These are phyloP conservation scores for Ramaria sp. DNA, from an alignment of 768 basidiomycete genomes.

Conservation along the genomic window DNA sequence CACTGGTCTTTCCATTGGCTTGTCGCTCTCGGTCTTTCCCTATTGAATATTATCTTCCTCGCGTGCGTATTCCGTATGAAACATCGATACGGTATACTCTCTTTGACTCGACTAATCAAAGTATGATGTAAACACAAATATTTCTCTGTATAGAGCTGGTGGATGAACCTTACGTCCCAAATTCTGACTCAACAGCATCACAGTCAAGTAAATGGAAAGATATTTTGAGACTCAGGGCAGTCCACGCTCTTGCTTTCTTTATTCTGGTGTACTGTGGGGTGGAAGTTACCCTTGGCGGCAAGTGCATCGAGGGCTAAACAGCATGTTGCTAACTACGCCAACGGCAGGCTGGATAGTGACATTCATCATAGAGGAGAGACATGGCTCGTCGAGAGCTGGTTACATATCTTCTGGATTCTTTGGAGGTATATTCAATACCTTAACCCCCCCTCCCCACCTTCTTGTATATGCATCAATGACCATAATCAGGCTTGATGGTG, in stretches of 20 bases:
- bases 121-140: neutral
- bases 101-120: neutral
- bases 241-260: slow-evolving; percentile 56
- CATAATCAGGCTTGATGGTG: slow-evolving; percentile 8
- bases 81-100: neutral
- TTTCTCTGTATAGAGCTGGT: neutral
- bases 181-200: neutral
- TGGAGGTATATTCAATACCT: slow-evolving; percentile 15
- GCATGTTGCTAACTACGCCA: neutral
- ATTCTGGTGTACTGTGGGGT: slow-evolving; percentile 60
- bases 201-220: slow-evolving; percentile 22
- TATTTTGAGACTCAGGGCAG: slow-evolving; percentile 40
- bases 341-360: slow-evolving; percentile 44
- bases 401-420: slow-evolving; percentile 43
- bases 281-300: slow-evolving; percentile 45
- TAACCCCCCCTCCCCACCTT: neutral
- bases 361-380: slow-evolving; percentile 33
- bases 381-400: slow-evolving; percentile 36
- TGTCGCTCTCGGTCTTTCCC: slow-evolving; percentile 29
- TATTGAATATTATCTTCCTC: slow-evolving; percentile 9
- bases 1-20: slow-evolving; percentile 38
- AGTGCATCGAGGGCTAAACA: neutral
- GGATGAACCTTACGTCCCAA: neutral
- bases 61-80: neutral
- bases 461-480: slow-evolving; percentile 6